Base-by-base conservation (phyloP, 192 early-diverging fungal species). In the Coemansia sp. region DNA sequence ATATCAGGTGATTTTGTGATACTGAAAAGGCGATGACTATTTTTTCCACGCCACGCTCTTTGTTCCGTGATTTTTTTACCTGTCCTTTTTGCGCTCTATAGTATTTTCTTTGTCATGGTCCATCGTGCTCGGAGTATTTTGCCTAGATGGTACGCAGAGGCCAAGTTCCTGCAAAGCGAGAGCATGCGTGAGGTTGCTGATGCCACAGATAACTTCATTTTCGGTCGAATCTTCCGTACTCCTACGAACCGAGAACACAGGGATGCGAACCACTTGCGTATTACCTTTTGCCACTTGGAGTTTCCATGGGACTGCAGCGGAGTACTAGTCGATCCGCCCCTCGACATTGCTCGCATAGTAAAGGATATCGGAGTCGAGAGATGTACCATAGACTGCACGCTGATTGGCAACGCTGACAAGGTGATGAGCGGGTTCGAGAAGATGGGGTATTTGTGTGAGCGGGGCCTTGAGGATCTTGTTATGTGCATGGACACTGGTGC, bases 211-310 rank as follows among this genome's bases (percentile, higher is more conserved):
- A 71, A 65, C 26, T 67, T 70, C 33, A 50, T 66, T 20, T 76
- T 76, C 39, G 74, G 67, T 0, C 60, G 63, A 7, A 39, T 76
- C 31, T 76, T 67, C 58, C 55, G 56, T 9, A 76, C 60, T 1
- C 74, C 74, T 6, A 65, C 46, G 1, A 76, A 70, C 68, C 21
- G 28, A 16, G 36, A 24, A 7, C 65, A 66, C 59, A 60, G 60
- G 2, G 65, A 76, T 35, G 69, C 61, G 61, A 76, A 71, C 62
- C 69, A 71, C 23, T 33, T 76, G 45, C 45, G 39, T 31, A 59
- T 76, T 23, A 50, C 45, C 23, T 76, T 76, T 21, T 76, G 68
- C 31, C 67, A 76, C 35, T 64, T 76, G 6, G 74, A 76, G 61
- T 76, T 64, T 40, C 74, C 74, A 5, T 67, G 60, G 64, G 74